Percentiles rank a stretch among this genome's conserved stretches.
phyloP scores from a whole-genome alignment of 2,329 filamentous ascomycete genomes.

The Ceratocystis harringtonii region DNA sequence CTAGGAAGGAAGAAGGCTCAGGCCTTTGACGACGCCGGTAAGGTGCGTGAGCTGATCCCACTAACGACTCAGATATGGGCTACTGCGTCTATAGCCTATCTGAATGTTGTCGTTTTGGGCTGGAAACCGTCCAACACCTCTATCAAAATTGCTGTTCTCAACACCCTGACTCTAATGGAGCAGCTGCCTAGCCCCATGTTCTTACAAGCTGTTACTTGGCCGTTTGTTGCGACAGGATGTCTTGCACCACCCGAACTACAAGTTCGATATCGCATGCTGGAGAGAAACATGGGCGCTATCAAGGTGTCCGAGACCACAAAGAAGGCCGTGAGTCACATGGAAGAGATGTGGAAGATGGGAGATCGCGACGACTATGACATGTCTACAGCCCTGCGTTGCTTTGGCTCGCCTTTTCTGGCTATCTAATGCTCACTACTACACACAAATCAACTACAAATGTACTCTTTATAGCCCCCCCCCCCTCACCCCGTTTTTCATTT shows the following conservation, averaged over 20 bases:
- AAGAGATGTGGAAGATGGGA: slow-evolving; percentile 30
- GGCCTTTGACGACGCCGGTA: slow-evolving; percentile 14
- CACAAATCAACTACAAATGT: background rate
- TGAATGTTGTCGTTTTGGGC: slow-evolving; percentile 34
- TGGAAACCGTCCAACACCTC: slow-evolving; percentile 35
- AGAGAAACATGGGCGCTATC: slow-evolving; percentile 28
- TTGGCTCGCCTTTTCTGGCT: slow-evolving; percentile 14
- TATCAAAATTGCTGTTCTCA: slow-evolving; percentile 25
- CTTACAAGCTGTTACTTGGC: slow-evolving; percentile 28
- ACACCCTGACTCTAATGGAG: slow-evolving; percentile 22
- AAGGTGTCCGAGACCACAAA: slow-evolving; percentile 32
- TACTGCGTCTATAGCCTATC: slow-evolving; percentile 33
- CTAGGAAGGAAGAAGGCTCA: slow-evolving; percentile 9
- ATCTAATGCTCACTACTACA: background rate
- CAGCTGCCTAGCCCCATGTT: slow-evolving; percentile 25
- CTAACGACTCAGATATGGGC: slow-evolving; percentile 32
- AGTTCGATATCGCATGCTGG: slow-evolving; percentile 29
- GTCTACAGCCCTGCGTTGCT: slow-evolving; percentile 5
- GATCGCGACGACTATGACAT: slow-evolving; percentile 10
- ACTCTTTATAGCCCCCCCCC: background rate
- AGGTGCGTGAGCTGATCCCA: slow-evolving; percentile 15
- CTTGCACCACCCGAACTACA: slow-evolving; percentile 29
- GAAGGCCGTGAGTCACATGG: slow-evolving; percentile 32
- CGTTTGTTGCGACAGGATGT: slow-evolving; percentile 30
- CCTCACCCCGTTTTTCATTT: background rate